A percentile compares a stretch with the other conserved stretches of the same genome.
Evolutionary conservation across 2,329 filamentous ascomycete genomes (phyloP).

Genomic region (Decorospora gaudefroyi): DNA sequence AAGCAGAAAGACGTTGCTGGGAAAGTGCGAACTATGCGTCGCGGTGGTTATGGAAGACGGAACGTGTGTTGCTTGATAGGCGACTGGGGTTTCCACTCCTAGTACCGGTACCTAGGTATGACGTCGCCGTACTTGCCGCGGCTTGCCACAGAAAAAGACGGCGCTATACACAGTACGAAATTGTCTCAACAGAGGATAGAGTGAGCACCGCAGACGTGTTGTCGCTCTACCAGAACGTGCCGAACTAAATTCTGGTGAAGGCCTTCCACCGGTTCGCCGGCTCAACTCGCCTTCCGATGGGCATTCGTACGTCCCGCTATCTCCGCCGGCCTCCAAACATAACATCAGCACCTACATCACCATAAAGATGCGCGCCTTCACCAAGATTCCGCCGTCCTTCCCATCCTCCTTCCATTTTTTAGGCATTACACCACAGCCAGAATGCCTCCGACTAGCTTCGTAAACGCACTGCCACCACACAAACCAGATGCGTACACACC

Average conservation of each 20-base stretch:
- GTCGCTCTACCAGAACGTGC: too few species aligned
- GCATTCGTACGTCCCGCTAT: slow-evolving; percentile 12
- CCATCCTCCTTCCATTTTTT: slow-evolving; percentile 15
- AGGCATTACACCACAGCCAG: slow-evolving; percentile 9
- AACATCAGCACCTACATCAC: slow-evolving; percentile 15
- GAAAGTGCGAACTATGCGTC: background rate
- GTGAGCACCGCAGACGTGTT: too few species aligned
- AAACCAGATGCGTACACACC: slow-evolving; percentile 31
- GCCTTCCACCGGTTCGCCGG: slow-evolving; percentile 2
- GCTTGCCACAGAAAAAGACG: too few species aligned
- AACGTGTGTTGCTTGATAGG: slow-evolving; percentile 23
- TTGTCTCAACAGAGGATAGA: too few species aligned
- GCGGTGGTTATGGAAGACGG: background rate
- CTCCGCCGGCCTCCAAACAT: slow-evolving; percentile 17
- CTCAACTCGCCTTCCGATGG: slow-evolving; percentile 5
- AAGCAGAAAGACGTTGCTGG: background rate
- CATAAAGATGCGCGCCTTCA: slow-evolving; percentile 9
- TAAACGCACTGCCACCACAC: slow-evolving; percentile 21
- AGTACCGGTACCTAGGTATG: too few species aligned
- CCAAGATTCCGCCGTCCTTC: background rate
- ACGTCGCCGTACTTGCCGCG: too few species aligned
- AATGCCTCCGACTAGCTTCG: slow-evolving; percentile 25
- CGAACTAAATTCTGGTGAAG: background rate
- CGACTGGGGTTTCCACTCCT: background rate
- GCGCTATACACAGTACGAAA: too few species aligned